Percentiles rank a stretch among this genome's conserved stretches.
Conservation (phyloP, 192 early-diverging fungal genomes). For the Linnemannia schmuckeri region DNA sequence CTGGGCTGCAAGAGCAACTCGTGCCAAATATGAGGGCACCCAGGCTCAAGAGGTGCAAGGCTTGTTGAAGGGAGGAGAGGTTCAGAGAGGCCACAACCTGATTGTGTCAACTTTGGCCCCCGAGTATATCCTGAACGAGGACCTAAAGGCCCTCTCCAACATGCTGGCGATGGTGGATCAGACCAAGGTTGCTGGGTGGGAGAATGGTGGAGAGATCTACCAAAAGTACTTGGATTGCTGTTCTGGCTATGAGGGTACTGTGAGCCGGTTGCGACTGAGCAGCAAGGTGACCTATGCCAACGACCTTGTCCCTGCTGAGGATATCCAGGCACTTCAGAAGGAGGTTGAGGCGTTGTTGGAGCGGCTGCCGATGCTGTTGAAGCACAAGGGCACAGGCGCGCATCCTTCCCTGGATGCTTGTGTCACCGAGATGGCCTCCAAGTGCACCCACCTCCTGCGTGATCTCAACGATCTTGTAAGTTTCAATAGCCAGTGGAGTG, state of each 20-base stretch:
- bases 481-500: neutral
- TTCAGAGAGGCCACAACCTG: constrained; percentile 61
- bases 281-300: constrained; percentile 34
- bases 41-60: constrained; percentile 50
- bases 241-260: constrained; percentile 36
- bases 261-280: constrained; percentile 9
- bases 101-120: constrained; percentile 71
- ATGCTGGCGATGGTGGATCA: constrained; percentile 59
- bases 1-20: constrained; percentile 54
- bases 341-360: constrained; percentile 21
- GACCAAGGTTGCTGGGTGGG: constrained; percentile 37
- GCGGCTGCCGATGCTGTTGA: constrained; percentile 22
- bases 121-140: constrained; percentile 62
- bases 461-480: constrained; percentile 42
- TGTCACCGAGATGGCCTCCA: constrained; percentile 44
- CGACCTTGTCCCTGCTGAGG: constrained; percentile 37
- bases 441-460: constrained; percentile 29
- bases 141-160: constrained; percentile 53
- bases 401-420: constrained; percentile 19
- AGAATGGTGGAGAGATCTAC: constrained; percentile 42
- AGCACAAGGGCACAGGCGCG: neutral
- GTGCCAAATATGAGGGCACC: constrained; percentile 66
- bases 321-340: constrained; percentile 20
- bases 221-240: constrained; percentile 49
- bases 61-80: constrained; percentile 61